Base-by-base conservation (phyloP, 768 basidiomycete genomes). In the Mycena polygramma region DNA sequence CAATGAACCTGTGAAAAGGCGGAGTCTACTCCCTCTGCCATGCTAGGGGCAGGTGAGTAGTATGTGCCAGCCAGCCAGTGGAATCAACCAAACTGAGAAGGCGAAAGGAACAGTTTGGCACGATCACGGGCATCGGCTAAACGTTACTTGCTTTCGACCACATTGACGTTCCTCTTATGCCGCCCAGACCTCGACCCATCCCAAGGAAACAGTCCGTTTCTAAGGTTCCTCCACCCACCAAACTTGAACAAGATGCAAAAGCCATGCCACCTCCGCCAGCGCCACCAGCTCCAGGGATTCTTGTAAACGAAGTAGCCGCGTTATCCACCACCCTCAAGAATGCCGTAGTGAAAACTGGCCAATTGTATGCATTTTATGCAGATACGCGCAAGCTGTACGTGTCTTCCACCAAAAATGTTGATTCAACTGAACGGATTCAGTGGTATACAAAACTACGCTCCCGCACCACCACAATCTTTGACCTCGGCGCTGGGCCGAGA, bases 331-430 rank as follows among this genome's bases (percentile, higher is more conserved):
- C 87, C 76, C 82, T 94, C 30, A 89, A 89, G 92, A 89, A 88
- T 73, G 88, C 89, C n/a, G 86, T 89, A 8, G 81, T 93, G 6
- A 92, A 89, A 78, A 90, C 92, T 2, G 92, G 88, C 7, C 89
- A 94, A 75, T 84, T 94, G 19, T 91, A 92, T 73, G 81, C 84
- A 10, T 94, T 92, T 76, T 90, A 92, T 75, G 83, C 87, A 0
- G 91, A 93, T 70, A 82, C 89, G 52, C 85, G 83, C 70, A 88
- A 84, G 81, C 82, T 94, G 93, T 93, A 75, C 71, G 90, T 80
- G 43, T n/a, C 2, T 43, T 46, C 8, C 30, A 9, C 19, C 3
- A 37, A 48, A 57, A 22, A 41, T 20, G 10, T 39, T 51, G 15
- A 54, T 24, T 22, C 39, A 51, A 45, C 20, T 52, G 30, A 66